Base-by-base conservation (phyloP, 495 filamentous ascomycete species). In the Penicillium antarcticum region DNA sequence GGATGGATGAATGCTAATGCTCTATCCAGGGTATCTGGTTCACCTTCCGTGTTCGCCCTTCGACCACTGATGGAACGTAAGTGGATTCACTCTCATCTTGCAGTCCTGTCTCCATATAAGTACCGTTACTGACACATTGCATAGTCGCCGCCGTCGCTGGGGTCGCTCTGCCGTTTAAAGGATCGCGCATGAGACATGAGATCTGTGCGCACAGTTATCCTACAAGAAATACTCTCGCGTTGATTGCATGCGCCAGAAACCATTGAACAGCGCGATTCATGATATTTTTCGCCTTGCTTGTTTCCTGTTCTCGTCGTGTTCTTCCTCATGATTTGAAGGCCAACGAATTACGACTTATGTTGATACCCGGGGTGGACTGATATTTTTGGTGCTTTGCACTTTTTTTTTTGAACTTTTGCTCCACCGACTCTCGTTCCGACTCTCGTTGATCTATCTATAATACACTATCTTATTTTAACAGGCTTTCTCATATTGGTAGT, bases 1-100 rank as follows among this genome's bases (percentile, higher is more conserved):
- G 8, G 4, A 24, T 3, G 9, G 42, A 17, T 13, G 8, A 13
- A 26, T 35, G 34, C 48, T 56, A 49, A 59, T 16, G 2, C 34
- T 4, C 7, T 1, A 29, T 43, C 6, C 40, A 72, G 70, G 71
- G 71, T 12, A 62, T 74, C 26, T 74, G 71, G 71, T 74, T 74
- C 14, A 71, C 68, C n/a, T 71, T 67, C 65, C 71, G 71, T 16
- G 44, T 42, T 5, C 51, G 55, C 45, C 8, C 19, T 3, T 45
- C 31, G 21, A 45, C 32, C 26, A 31, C 38, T 39, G 43, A 44
- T 23, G 33, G 33, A 32, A 17, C 33, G 32, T 57, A 53, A 52
- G 33, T 52, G 5, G 5, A 8, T 29, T 10, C 26, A 29, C 9
- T 10, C 26, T 8, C 7, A 9, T 29, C 26, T 29, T 29, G 5